Conservation (phyloP, 2,329 filamentous ascomycete genomes). For the Botrytis pseudocinerea region DNA sequence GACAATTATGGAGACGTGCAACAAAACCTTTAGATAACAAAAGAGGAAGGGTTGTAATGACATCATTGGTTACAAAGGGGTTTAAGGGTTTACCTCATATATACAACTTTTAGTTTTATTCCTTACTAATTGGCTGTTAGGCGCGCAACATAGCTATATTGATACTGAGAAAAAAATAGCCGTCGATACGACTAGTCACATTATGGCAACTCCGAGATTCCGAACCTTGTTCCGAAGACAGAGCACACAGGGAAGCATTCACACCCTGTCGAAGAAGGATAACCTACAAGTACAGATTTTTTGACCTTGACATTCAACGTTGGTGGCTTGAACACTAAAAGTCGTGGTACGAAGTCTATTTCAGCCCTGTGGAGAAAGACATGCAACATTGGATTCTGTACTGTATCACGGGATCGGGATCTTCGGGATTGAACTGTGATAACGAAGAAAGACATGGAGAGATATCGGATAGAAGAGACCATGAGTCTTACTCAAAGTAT, state of each 20-base stretch:
- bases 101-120: not conserved
- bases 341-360: slow-evolving; percentile 7
- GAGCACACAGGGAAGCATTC: not conserved
- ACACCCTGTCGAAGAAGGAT: not conserved
- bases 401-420: not conserved
- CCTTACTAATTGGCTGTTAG: not conserved
- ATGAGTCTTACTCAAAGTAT: not conserved
- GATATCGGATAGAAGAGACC: not conserved
- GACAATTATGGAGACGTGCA: not conserved
- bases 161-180: not conserved
- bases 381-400: not conserved
- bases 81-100: too few relatives aligned
- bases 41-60: not conserved
- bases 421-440: not conserved
- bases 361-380: slow-evolving; percentile 14
- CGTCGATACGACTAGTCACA: not conserved
- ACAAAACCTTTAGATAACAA: not conserved
- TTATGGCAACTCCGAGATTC: not conserved
- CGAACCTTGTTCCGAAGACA: not conserved
- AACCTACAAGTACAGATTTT: not conserved
- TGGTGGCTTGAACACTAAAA: slow-evolving; percentile 1
- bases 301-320: not conserved
- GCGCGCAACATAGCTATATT: not conserved
- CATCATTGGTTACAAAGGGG: not conserved
- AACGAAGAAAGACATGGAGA: not conserved